Evolutionary conservation across 805 yeast species (phyloP).

Genomic region (Ogataea populi-albae): DNA sequence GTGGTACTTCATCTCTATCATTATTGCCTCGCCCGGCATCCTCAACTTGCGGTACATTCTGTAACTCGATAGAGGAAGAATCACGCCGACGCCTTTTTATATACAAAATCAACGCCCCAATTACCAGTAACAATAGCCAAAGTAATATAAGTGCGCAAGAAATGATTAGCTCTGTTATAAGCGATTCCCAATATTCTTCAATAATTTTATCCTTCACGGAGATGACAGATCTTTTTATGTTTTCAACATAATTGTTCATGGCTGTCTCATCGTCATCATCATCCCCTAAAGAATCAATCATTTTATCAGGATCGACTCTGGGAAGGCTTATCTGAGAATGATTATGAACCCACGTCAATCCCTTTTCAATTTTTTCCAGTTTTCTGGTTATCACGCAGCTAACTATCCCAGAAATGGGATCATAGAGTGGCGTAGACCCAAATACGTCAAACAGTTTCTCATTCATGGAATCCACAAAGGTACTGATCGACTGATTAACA

Average conservation of each 20-base stretch:
- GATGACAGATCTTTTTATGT: constrained; percentile 26
- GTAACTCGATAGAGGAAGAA: too few species aligned
- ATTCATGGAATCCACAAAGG: constrained; percentile 59
- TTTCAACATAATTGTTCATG: constrained; percentile 13
- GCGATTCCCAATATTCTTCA: constrained; percentile 32
- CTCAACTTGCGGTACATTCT: too few species aligned
- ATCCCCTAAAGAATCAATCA: constrained; percentile 6
- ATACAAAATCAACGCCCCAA: constrained; percentile 15
- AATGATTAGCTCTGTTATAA: constrained; percentile 46
- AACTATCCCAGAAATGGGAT: constrained; percentile 63
- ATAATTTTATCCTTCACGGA: constrained; percentile 30
- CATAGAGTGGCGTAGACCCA: constrained; percentile 62
- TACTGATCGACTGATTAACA: constrained; percentile 57
- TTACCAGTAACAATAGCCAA: constrained; percentile 44
- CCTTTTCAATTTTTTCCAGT: constrained; percentile 60
- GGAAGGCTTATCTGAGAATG: constrained; percentile 62
- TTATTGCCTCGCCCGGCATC: too few species aligned
- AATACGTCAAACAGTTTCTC: constrained; percentile 56
- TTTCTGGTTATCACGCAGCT: constrained; percentile 80
- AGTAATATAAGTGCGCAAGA: constrained; percentile 41
- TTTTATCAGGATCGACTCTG: constrained; percentile 28
- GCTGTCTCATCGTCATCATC: constrained; percentile 7
- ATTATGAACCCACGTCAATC: constrained; percentile 74
- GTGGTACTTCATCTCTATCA: too few species aligned
- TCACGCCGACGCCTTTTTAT: too few species aligned